A percentile compares a stretch with the other conserved stretches of the same genome.
phyloP scores from a whole-genome alignment of 2,329 filamentous ascomycete species.

The Penicillium paneum region DNA sequence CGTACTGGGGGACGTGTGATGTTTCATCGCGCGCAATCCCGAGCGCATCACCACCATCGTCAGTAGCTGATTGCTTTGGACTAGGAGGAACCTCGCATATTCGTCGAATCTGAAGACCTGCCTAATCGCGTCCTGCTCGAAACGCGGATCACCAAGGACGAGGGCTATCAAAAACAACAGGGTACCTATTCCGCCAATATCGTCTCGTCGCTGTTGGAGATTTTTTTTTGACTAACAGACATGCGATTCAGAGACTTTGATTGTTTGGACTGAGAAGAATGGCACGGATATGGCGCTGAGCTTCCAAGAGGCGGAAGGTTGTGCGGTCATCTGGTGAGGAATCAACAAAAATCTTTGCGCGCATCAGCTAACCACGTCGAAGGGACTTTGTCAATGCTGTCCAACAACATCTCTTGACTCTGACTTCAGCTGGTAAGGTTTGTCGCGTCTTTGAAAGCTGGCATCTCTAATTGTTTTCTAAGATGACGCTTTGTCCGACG shows the following conservation, averaged over 20 bases:
- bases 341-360: slow-evolving; percentile 4
- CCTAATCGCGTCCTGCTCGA: slow-evolving; percentile 79
- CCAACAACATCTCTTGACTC: slow-evolving; percentile 68
- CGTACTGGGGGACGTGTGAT: slow-evolving; percentile 19
- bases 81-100: slow-evolving; percentile 78
- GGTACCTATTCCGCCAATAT: slow-evolving; percentile 52
- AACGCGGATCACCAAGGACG: slow-evolving; percentile 86
- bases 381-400: slow-evolving; percentile 91
- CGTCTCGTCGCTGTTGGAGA: neutral
- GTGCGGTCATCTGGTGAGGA: slow-evolving; percentile 78
- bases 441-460: slow-evolving; percentile 21
- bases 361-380: slow-evolving; percentile 15
- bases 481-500: slow-evolving; percentile 88
- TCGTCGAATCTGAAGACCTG: slow-evolving; percentile 91
- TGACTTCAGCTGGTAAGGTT: slow-evolving; percentile 58
- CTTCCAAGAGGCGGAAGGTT: slow-evolving; percentile 96
- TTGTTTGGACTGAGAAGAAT: slow-evolving; percentile 94
- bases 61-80: neutral
- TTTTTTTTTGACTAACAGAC: slow-evolving; percentile 21
- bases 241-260: slow-evolving; percentile 72
- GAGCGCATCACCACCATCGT: slow-evolving; percentile 2
- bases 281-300: slow-evolving; percentile 95
- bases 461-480: slow-evolving; percentile 11
- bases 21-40: slow-evolving; percentile 15
- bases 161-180: slow-evolving; percentile 98